Evolutionary conservation across 192 early-diverging fungal species (phyloP), one percentile per base, ranked within the genome.

Genomic region (Anaeromyces robustus): DNA sequence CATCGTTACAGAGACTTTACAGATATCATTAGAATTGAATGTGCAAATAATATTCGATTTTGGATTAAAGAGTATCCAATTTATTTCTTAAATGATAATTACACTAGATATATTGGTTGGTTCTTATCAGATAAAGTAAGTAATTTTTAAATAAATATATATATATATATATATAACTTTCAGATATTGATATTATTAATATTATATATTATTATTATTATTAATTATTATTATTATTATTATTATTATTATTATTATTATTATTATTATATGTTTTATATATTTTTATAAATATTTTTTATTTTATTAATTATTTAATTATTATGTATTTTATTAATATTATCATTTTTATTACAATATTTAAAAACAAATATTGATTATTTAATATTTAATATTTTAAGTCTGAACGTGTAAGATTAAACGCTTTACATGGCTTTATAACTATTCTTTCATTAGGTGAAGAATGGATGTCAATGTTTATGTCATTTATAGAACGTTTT

Each of bases 1-100:
- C 94, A 96, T 83, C 88, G 97, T 30, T 94, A 93, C 81, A 92
- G 96, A 30, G 97, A 99, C 85, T 93, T 91, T 9, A 94, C 96
- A 80, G 83, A 95, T 2, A 80, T 89, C 5, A 95, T 99, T 79
- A 92, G 97, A 26, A 84, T 84, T 9, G 96, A 97, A 78, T 97
- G 96, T 80, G 85, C 97, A 3, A 86, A 86, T 43, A 93, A 94
- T 59, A 87, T 99, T 19, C 93, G 95, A 43, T 80, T 84, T 12
- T 97, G 95, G 94, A 93, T 96, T 81, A 81, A 84, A 14, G 85
- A 84, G 29, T 91, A 90, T 83, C 94, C 94, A 12, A 88, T 91
- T 6, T 81, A 85, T 26, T 99, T 94, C 80, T 81, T 97, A 31
- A 90, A 93, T 29, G 88, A 93, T 13, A 78, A 85, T 37, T 94